Evolutionary conservation across 495 filamentous ascomycete species (phyloP), one percentile per base, ranked within the genome.

Genomic region (Penicillium desertorum): DNA sequence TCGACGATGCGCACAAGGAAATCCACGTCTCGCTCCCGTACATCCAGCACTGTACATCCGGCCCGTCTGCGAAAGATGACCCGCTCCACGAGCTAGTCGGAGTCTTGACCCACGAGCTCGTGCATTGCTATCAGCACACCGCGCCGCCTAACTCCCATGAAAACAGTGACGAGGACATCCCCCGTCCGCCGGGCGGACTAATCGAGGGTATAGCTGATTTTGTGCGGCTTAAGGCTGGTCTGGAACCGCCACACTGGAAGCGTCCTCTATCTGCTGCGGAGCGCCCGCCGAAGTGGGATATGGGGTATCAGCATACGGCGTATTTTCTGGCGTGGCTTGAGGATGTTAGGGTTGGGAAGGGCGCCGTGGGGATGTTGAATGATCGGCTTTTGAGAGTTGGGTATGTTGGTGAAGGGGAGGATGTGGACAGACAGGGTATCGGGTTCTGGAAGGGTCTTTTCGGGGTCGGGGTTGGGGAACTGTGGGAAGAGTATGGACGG

Each of bases 121-220:
- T 98, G 11, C 94, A 98, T 69, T 97, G 92, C 75, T 96, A 88
- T 74, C 94, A 98, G 69, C 90, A 89, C 72, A 84, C 88, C 51
- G 88, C 79, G 1, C 75, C 72, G 2, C 82, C 81, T 12, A 19
- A 75, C 4, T 81, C 80, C 16, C 53, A 22, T 4, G 45, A 59
- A 34, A 29, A 51, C 12, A 51, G 48, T 5, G 22, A 41, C 11
- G 51, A 25, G 16, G 37, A 61, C 12, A 59, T 66, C 7, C 67
- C 66, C 4, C 60, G 41, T 14, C 71, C 76, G 0, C 93, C 93
- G 0, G 86, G 86, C 14, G 94, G 94, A 0, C 62, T 98, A 58
- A 87, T 96, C 53, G 94, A 98, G 67, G 94, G 94, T 0, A 85
- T 98, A 54, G 93, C 94, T 16, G 94, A 98, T 68, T 98, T 91